These are phyloP conservation scores for Blastobotrys robertii DNA, from an alignment of 805 yeast species.

Conservation along the genomic window DNA sequence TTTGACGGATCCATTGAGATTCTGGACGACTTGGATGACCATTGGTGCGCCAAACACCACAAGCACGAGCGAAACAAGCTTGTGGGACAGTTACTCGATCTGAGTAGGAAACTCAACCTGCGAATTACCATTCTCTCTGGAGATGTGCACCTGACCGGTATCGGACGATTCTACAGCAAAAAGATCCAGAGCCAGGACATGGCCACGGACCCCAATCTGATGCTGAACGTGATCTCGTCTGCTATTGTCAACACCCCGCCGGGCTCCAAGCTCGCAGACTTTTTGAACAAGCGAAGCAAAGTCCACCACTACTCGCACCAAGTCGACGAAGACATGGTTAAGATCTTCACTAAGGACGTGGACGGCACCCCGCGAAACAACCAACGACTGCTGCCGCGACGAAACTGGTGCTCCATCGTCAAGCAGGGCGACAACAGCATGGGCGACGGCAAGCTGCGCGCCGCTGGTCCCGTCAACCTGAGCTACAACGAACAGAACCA, in stretches of 20 bases:
- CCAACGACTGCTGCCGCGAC: slow-evolving; percentile 42
- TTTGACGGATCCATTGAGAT: slow-evolving; percentile 89
- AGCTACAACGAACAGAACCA: slow-evolving; percentile 4
- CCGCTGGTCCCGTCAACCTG: slow-evolving; percentile 8
- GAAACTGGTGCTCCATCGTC: slow-evolving; percentile 45
- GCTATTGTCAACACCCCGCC: slow-evolving; percentile 94
- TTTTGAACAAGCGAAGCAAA: slow-evolving; percentile 58
- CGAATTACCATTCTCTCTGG: slow-evolving; percentile 83
- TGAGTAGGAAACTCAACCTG: slow-evolving; percentile 54
- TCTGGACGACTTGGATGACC: slow-evolving; percentile 88
- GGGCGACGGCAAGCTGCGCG: slow-evolving; percentile 2
- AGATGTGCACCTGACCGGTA: slow-evolving; percentile 83
- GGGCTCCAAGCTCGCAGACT: slow-evolving; percentile 71
- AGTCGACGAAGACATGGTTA: slow-evolving; percentile 76
- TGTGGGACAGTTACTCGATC: slow-evolving; percentile 48
- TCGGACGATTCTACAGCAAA: slow-evolving; percentile 63
- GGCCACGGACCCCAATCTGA: slow-evolving; percentile 49
- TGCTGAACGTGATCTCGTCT: slow-evolving; percentile 77
- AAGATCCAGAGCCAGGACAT: slow-evolving; percentile 42
- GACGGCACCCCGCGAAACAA: slow-evolving; percentile 41
- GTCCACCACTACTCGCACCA: slow-evolving; percentile 48
- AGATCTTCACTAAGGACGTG: slow-evolving; percentile 53
- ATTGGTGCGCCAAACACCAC: slow-evolving; percentile 90
- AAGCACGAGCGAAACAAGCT: slow-evolving; percentile 74
- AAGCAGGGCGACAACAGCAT: slow-evolving; percentile 5